Evolutionary conservation across 768 basidiomycete species (phyloP).

Genomic region (Serpula lacrymans): DNA sequence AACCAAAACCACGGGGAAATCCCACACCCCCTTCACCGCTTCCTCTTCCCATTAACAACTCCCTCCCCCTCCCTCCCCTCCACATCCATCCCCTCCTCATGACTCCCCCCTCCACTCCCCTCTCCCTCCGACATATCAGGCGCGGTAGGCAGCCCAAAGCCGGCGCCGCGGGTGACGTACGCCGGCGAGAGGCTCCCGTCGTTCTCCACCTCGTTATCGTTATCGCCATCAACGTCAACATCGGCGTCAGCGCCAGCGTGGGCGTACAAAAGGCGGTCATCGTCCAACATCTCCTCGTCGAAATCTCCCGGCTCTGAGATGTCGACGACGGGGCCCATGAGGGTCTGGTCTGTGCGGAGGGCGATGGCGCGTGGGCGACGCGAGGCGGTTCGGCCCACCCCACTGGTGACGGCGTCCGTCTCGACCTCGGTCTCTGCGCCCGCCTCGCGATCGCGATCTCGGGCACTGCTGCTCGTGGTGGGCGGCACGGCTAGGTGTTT

Average conservation of each 20-base stretch:
- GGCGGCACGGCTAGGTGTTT: conserved; percentile 20
- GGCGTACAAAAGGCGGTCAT: conserved; percentile 7
- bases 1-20: too few relatives aligned
- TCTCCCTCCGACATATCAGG: conserved; percentile 1
- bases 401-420: too few relatives aligned
- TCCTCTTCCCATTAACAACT: conserved; percentile 1
- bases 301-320: conserved; percentile 10
- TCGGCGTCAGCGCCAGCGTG: conserved; percentile 4
- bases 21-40: conserved; percentile 8
- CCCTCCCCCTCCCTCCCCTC: background rate
- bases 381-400: background rate
- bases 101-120: background rate
- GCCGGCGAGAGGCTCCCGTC: background rate
- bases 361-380: conserved; percentile 12
- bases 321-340: conserved; percentile 8
- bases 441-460: conserved; percentile 1
- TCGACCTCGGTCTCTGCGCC: conserved; percentile 34
- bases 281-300: conserved; percentile 28
- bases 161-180: conserved; percentile 11
- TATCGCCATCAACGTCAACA: conserved; percentile 4
- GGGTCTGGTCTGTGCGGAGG: conserved; percentile 4
- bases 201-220: background rate
- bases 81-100: background rate
- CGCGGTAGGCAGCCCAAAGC: conserved; percentile 19
- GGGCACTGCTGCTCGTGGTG: conserved; percentile 6